These are phyloP conservation scores for Spizellomyces sp. DNA, from an alignment of 192 early-diverging fungal genomes.

Conservation along the genomic window DNA sequence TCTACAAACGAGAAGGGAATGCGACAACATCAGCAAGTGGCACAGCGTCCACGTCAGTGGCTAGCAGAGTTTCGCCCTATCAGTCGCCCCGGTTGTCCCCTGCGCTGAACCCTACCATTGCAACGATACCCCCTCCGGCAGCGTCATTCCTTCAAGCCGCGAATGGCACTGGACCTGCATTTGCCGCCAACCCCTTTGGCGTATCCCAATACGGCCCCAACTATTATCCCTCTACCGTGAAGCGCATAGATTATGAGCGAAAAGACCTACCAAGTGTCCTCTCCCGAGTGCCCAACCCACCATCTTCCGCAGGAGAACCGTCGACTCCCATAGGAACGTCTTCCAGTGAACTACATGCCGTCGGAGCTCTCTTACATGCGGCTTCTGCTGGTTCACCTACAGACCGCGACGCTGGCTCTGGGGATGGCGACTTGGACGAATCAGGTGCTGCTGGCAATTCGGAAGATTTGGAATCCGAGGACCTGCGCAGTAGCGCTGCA, in stretches of 20 bases:
- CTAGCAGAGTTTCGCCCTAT: not conserved
- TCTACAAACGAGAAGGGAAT: conserved; percentile 10
- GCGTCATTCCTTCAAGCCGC: conserved; percentile 1
- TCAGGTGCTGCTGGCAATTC: not conserved
- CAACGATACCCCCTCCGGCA: conserved; percentile 1
- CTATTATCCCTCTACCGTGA: conserved; percentile 17
- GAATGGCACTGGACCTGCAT: conserved; percentile 13
- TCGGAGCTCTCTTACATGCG: not conserved
- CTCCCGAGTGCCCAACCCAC: not conserved
- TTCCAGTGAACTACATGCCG: not conserved
- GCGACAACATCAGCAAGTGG: not conserved
- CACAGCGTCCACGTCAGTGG: not conserved
- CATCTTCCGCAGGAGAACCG: not conserved
- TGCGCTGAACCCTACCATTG: not conserved
- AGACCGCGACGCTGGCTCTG: not conserved
- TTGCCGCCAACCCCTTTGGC: conserved; percentile 20
- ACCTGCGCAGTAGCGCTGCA: too few species aligned
- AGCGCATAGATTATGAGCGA: conserved; percentile 18
- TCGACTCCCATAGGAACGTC: not conserved
- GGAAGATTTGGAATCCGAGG: too few species aligned
- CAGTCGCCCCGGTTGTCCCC: not conserved
- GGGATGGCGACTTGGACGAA: not conserved
- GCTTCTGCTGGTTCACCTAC: too few species aligned
- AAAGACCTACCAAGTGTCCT: not conserved
- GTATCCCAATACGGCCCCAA: conserved; percentile 22